phyloP scores from a whole-genome alignment of 2,329 filamentous ascomycete species.

The Exophiala sp. region DNA sequence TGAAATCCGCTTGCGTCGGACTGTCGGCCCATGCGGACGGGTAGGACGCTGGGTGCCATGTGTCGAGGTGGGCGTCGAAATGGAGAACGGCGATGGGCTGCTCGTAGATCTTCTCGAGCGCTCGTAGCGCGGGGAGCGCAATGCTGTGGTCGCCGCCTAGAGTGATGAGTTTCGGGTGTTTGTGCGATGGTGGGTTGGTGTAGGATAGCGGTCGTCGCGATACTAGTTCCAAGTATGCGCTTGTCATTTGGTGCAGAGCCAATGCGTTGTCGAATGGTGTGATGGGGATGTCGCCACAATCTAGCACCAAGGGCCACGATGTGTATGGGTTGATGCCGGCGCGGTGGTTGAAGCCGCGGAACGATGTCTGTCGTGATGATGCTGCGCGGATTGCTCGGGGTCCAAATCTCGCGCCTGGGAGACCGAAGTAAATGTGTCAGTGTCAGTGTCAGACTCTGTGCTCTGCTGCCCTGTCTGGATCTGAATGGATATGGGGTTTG shows the following conservation, averaged over 20 bases:
- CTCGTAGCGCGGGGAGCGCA: conserved; percentile 62
- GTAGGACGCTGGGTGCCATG: conserved; percentile 75
- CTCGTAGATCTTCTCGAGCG: conserved; percentile 57
- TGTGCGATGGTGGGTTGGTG: conserved; percentile 29
- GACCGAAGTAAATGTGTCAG: background rate
- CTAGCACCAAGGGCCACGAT: conserved; percentile 70
- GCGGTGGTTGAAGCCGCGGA: conserved; percentile 75
- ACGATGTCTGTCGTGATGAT: conserved; percentile 71
- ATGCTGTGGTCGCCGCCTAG: conserved; percentile 70
- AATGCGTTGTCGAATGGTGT: conserved; percentile 80
- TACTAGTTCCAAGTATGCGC: conserved; percentile 67
- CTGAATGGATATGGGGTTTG: too few species aligned
- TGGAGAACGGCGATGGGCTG: conserved; percentile 63
- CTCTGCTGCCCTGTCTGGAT: too few species aligned
- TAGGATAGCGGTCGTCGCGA: conserved; percentile 37
- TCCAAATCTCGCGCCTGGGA: conserved; percentile 67
- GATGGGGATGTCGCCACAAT: conserved; percentile 87
- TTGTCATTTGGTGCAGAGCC: conserved; percentile 76
- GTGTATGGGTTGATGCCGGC: conserved; percentile 77
- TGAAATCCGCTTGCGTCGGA: conserved; percentile 64
- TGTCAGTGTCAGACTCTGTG: too few species aligned
- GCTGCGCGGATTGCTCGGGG: conserved; percentile 81
- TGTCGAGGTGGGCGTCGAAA: conserved; percentile 75
- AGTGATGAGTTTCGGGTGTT: conserved; percentile 54
- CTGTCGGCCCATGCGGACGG: conserved; percentile 62